These are phyloP conservation scores for Paspalum notatum DNA, from an alignment of 176 grass and related monocot genomes.

Conservation along the genomic window DNA sequence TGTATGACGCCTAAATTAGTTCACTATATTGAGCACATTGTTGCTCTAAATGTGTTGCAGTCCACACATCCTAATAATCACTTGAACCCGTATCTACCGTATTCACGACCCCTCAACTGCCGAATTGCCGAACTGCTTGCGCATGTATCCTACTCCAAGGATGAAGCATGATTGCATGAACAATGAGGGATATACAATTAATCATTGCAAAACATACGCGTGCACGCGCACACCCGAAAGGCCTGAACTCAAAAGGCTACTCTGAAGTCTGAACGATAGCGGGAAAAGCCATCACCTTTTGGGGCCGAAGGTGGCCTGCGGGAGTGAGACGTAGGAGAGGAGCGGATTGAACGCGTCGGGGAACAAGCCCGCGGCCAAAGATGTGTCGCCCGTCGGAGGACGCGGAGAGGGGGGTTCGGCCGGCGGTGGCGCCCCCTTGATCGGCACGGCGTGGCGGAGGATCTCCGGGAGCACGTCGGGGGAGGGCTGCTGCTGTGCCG, in stretches of 20 bases:
- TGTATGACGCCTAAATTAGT: too few species aligned
- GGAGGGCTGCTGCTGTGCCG: constrained; percentile 10
- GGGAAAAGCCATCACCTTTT: constrained; percentile 52
- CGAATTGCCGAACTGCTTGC: neutral
- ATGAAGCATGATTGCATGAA: constrained; percentile 29
- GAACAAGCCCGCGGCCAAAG: constrained; percentile 23
- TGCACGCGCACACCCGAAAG: neutral
- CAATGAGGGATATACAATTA: neutral
- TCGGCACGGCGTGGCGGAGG: constrained; percentile 76
- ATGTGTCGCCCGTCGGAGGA: too few species aligned
- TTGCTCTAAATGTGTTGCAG: neutral
- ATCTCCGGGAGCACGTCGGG: constrained; percentile 88
- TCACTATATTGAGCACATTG: neutral
- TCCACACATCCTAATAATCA: neutral
- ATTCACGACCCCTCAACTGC: neutral
- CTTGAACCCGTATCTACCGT: neutral
- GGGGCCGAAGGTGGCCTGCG: constrained; percentile 88
- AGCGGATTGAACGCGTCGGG: constrained; percentile 71
- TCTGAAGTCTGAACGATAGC: neutral
- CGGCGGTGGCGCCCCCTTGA: constrained; percentile 40
- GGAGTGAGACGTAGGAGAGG: constrained; percentile 71
- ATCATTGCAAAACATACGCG: neutral
- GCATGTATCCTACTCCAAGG: neutral
- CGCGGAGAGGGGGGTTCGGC: constrained; percentile 46
- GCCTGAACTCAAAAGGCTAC: neutral